Conservation (phyloP, 148 eudicot genomes). For the Camellia granthamiana region DNA sequence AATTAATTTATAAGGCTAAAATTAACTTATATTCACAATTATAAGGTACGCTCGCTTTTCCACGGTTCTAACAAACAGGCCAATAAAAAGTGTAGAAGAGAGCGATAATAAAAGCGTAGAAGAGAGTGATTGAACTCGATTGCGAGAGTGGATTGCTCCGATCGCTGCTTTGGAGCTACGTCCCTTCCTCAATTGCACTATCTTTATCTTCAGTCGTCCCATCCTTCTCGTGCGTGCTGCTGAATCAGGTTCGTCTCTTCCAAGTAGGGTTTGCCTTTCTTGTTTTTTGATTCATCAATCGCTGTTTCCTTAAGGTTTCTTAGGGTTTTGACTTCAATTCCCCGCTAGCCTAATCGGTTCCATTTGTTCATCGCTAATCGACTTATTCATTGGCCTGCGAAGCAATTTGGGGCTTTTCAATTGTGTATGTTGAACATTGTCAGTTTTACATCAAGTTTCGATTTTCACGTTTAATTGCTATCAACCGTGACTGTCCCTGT, state of each 20-base stretch:
- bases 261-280: background rate
- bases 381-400: background rate
- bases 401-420: background rate
- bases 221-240: too few species aligned
- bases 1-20: too few species aligned
- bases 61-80: too few species aligned
- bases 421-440: background rate
- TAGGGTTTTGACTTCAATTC: slow-evolving; percentile 1
- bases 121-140: too few species aligned
- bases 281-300: background rate
- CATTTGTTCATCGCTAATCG: too few species aligned
- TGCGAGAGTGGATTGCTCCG: background rate
- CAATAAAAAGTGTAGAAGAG: too few species aligned
- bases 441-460: background rate
- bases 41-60: too few species aligned
- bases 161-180: slow-evolving; percentile 5
- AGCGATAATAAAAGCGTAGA: too few species aligned
- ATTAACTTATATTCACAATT: too few species aligned
- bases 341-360: background rate
- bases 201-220: background rate
- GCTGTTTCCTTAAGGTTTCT: background rate
- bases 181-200: background rate
- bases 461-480: background rate
- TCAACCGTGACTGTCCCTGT: background rate
- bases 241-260: slow-evolving; percentile 9